Conservation (phyloP, 106 monocot genomes). For the Dioscorea dumetorum region DNA sequence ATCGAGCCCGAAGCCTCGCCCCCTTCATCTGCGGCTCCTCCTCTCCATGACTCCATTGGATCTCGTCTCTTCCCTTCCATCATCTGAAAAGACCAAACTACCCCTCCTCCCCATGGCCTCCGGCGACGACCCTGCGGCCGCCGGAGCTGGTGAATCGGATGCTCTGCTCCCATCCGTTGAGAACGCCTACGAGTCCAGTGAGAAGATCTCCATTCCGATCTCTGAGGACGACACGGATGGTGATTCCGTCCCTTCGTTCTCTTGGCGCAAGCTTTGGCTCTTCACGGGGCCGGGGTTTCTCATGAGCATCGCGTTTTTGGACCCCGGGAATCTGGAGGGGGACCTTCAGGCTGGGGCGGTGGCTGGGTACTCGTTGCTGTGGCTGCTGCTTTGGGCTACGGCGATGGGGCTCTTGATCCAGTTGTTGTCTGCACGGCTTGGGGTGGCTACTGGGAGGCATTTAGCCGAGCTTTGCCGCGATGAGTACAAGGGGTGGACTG, state of each 20-base stretch:
- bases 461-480: slow-evolving; percentile 69
- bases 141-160: background rate
- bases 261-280: slow-evolving; percentile 70
- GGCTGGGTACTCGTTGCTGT: slow-evolving; percentile 65
- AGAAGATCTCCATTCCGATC: slow-evolving; percentile 32
- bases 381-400: slow-evolving; percentile 63
- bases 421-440: slow-evolving; percentile 58
- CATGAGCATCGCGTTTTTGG: slow-evolving; percentile 75
- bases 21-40: too few relatives aligned
- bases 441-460: slow-evolving; percentile 63
- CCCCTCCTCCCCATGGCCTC: background rate
- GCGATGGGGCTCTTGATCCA: slow-evolving; percentile 53
- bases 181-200: slow-evolving; percentile 6
- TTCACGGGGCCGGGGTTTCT: slow-evolving; percentile 74
- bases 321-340: slow-evolving; percentile 71
- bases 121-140: background rate
- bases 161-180: background rate
- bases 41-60: background rate
- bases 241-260: slow-evolving; percentile 33
- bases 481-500: slow-evolving; percentile 55
- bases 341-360: slow-evolving; percentile 71
- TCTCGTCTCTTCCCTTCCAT: background rate
- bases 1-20: too few relatives aligned
- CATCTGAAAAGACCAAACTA: background rate
- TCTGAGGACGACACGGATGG: slow-evolving; percentile 4